Base-by-base conservation (phyloP, 176 grass and related monocot species). In the Triticum urartu region DNA sequence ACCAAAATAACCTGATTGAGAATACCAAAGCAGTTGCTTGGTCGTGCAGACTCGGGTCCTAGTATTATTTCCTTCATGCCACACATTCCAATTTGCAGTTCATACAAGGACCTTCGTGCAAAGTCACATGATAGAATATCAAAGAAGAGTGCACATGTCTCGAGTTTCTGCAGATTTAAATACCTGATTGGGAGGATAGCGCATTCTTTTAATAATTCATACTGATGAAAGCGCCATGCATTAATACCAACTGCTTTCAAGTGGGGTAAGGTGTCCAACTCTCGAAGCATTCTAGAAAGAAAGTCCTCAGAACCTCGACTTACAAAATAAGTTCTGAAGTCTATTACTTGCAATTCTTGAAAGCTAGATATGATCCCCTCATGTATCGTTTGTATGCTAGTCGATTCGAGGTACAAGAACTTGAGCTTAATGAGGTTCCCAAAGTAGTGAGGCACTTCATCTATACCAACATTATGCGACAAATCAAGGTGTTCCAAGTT, bases 351-450 rank as follows among this genome's bases (percentile, higher is more conserved):
- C 20, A 80, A 64, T 22, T 3, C 9, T 24, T 40, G 3, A 7
- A 80, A 21, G 0, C 38, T 64, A 6, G 78, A 60, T 36, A 80
- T 80, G 35, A 80, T 20, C n/a, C 56, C 4, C 32, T 80, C 7
- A 3, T 58, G 54, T 38, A 80, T 45, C 39, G 0, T 64, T 10
- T 9, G 3, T n/a, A 80, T 12, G 4, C 18, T 6, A 50, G n/a
- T 52, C 10, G 9, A 1, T 61, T 24, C 39, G 15, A 87, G 60
- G 30, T 71, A 18, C 50, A 87, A 42, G 69, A 71, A 87, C 33
- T 87, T 88, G 70, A 88, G 56, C 45, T 88, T 67, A 34, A 38
- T 26, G 14, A 88, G 79, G n/a, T 22, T 13, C 77, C 21, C 61
- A 1, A 88, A 35, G 26, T 36, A 26, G 6, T 2, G 11, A 0